A percentile compares a stretch with the other conserved stretches of the same genome.
phyloP scores from a whole-genome alignment of 768 basidiomycete species.

The Heimioporus sp. region DNA sequence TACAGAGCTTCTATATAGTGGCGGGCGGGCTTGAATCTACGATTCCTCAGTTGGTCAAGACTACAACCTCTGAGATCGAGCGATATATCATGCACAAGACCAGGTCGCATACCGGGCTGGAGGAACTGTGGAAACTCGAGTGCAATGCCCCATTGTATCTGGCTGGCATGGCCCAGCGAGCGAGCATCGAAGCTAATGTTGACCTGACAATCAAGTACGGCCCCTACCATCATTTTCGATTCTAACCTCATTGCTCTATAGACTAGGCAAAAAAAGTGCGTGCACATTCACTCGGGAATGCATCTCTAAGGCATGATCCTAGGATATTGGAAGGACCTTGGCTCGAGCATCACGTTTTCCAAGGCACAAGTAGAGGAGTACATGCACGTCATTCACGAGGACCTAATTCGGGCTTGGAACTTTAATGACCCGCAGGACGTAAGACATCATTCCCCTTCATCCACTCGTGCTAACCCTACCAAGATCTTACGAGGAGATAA shows the following conservation, averaged over 20 bases:
- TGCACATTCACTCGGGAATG: background rate
- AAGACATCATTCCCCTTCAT: background rate
- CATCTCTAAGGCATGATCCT: background rate
- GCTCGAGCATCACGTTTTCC: background rate
- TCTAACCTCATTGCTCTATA: background rate
- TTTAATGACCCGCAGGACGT: background rate
- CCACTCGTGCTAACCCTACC: background rate
- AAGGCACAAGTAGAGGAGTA: background rate
- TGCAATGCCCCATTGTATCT: background rate
- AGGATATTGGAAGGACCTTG: slow-evolving; percentile 1
- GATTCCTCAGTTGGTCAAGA: background rate
- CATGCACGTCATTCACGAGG: background rate
- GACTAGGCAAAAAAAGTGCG: background rate
- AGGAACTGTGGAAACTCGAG: background rate
- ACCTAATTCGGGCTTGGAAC: background rate
- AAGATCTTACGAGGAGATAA: background rate
- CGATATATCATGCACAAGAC: background rate
- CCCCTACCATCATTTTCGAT: background rate
- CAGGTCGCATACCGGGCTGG: too few relatives aligned
- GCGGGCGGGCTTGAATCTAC: too few relatives aligned
- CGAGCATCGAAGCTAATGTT: background rate
- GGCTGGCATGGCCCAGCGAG: background rate
- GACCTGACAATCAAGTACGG: background rate
- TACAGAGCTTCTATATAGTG: too few relatives aligned
- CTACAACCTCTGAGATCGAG: background rate